These are phyloP conservation scores for Lotmaria passim DNA, from an alignment of 208 protist species.

Conservation along the genomic window DNA sequence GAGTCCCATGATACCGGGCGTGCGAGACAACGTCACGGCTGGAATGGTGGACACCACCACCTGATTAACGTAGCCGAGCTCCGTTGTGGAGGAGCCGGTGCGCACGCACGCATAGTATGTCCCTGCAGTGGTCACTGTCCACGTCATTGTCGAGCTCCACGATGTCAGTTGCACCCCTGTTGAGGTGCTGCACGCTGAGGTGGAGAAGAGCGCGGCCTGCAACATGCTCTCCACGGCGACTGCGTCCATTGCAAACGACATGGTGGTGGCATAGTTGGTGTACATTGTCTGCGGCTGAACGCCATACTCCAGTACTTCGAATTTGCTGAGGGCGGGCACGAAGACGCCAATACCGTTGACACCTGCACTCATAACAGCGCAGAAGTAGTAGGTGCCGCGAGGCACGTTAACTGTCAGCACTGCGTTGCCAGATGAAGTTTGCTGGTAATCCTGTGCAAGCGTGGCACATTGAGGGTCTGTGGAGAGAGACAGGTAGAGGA, in stretches of 20 bases:
- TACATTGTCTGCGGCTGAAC: conserved; percentile 73
- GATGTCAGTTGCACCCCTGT: conserved; percentile 23
- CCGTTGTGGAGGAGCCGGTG: conserved; percentile 12
- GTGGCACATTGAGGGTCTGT: conserved; percentile 39
- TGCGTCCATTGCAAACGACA: conserved; percentile 59
- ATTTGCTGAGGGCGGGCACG: conserved; percentile 40
- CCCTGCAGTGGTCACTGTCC: conserved; percentile 40
- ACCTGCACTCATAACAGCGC: conserved; percentile 33
- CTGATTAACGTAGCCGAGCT: conserved; percentile 38
- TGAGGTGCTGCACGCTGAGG: conserved; percentile 19
- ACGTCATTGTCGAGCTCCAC: conserved; percentile 35
- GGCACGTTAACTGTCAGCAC: conserved; percentile 48
- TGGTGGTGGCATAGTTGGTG: conserved; percentile 39
- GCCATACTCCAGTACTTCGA: conserved; percentile 63
- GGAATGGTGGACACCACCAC: conserved; percentile 51
- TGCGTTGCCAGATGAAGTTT: conserved; percentile 3
- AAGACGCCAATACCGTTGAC: conserved; percentile 38
- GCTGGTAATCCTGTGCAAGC: conserved; percentile 45
- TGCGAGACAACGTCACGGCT: conserved; percentile 37
- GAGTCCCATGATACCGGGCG: conserved; percentile 49
- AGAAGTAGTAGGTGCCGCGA: conserved; percentile 68
- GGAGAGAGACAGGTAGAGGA: conserved; percentile 49
- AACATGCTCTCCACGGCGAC: conserved; percentile 17
- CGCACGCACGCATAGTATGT: conserved; percentile 76
- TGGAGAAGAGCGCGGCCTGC: conserved; percentile 41